These are phyloP conservation scores for Hypericum androsaemum DNA, from an alignment of 345 rosid species.

Conservation along the genomic window DNA sequence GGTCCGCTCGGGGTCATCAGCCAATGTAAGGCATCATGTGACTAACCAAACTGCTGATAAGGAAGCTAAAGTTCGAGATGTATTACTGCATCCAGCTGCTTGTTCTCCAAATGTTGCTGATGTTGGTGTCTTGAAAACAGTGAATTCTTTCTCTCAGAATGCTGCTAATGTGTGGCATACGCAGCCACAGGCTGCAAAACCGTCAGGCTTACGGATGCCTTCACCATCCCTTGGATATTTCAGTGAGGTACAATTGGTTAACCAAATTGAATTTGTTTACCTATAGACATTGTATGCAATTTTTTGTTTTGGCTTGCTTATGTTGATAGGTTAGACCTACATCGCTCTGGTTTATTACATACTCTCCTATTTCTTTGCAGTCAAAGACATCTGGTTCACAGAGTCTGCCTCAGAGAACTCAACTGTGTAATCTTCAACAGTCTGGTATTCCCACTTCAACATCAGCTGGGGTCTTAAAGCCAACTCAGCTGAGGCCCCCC, in stretches of 20 bases:
- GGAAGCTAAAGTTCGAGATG: constrained; percentile 25
- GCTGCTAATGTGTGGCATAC: constrained; percentile 22
- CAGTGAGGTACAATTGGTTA: constrained; percentile 40
- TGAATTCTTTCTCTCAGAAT: constrained; percentile 27
- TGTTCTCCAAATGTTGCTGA: constrained; percentile 18
- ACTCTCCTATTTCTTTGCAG: constrained; percentile 39
- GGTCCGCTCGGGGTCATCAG: constrained; percentile 34
- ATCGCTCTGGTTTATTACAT: constrained; percentile 9
- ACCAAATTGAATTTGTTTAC: background rate
- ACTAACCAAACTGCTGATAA: constrained; percentile 23
- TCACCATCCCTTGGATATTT: constrained; percentile 85
- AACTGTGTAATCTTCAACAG: constrained; percentile 18
- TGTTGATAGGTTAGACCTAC: constrained; percentile 4
- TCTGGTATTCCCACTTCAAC: constrained; percentile 24
- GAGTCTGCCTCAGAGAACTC: constrained; percentile 26
- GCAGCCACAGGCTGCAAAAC: constrained; percentile 36
- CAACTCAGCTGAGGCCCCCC: constrained; percentile 24
- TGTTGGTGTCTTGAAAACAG: constrained; percentile 20
- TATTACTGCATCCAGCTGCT: constrained; percentile 20
- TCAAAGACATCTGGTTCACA: constrained; percentile 38
- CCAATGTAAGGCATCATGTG: constrained; percentile 20
- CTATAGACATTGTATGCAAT: background rate
- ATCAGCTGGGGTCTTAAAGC: constrained; percentile 23
- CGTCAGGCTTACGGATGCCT: constrained; percentile 85
- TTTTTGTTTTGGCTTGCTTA: background rate